Evolutionary conservation across 2,329 filamentous ascomycete genomes (phyloP).

Genomic region (Cryoendolithus antarcticus): DNA sequence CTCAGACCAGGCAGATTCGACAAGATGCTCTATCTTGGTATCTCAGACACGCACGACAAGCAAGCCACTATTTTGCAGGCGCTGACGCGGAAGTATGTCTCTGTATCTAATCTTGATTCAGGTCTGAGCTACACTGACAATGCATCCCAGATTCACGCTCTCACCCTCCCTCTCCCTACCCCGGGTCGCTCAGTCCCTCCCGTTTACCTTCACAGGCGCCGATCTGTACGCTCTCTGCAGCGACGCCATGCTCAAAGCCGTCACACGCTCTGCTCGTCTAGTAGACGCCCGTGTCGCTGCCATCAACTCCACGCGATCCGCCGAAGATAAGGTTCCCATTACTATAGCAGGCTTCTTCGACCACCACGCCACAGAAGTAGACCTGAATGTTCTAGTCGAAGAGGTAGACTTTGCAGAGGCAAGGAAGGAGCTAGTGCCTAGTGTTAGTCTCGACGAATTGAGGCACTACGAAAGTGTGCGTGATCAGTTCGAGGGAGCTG

Average conservation of each 20-base stretch:
- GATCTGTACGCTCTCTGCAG: conserved; percentile 96
- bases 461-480: conserved; percentile 82
- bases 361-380: conserved; percentile 69
- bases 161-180: conserved; percentile 65
- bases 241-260: conserved; percentile 97
- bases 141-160: conserved; percentile 59
- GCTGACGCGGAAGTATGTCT: conserved; percentile 74
- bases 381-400: conserved; percentile 75
- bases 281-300: conserved; percentile 73
- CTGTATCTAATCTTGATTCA: no score
- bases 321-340: conserved; percentile 31
- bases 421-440: conserved; percentile 79
- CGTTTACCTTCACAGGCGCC: conserved; percentile 93
- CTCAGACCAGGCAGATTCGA: conserved; percentile 86
- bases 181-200: conserved; percentile 62
- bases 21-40: conserved; percentile 95
- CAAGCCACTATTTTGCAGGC: conserved; percentile 90
- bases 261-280: conserved; percentile 72
- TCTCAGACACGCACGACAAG: conserved; percentile 93
- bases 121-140: conserved; percentile 3
- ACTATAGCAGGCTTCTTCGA: conserved; percentile 94
- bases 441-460: conserved; percentile 83
- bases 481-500: conserved; percentile 62
- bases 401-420: conserved; percentile 80
- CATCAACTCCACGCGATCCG: conserved; percentile 42